Conservation (phyloP, 164 flowering plant species). For the Vitis riparia region DNA sequence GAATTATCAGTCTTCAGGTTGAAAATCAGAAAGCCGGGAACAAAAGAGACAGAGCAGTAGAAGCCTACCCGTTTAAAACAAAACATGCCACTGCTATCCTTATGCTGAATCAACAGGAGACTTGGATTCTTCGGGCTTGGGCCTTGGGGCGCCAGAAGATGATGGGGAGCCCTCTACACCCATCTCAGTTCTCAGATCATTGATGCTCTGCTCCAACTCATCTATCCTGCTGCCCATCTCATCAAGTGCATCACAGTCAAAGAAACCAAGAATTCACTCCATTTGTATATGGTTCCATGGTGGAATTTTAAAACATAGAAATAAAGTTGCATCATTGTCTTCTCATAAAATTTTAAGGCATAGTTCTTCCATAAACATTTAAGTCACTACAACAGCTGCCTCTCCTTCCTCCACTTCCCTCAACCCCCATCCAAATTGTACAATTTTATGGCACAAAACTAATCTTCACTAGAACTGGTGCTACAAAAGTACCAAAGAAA, state of each 20-base stretch:
- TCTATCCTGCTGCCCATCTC: conserved; percentile 44
- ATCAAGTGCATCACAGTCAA: conserved; percentile 32
- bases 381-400: neutral
- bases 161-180: conserved; percentile 31
- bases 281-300: neutral
- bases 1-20: too few relatives aligned
- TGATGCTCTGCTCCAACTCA: conserved; percentile 47
- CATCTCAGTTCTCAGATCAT: conserved; percentile 38
- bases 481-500: neutral
- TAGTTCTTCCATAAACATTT: neutral
- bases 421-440: too few relatives aligned
- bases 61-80: too few relatives aligned
- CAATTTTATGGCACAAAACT: too few relatives aligned
- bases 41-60: too few relatives aligned
- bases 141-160: conserved; percentile 18
- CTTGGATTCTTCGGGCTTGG: conserved; percentile 21
- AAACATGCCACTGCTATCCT: neutral
- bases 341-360: neutral
- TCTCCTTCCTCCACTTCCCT: too few relatives aligned
- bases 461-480: too few relatives aligned
- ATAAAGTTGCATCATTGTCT: neutral
- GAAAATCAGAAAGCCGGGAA: too few relatives aligned
- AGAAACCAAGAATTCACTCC: neutral
- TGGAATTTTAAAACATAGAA: neutral
- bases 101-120: conserved; percentile 9